Percentiles rank a stretch among this genome's conserved stretches.
These are phyloP conservation scores for Trichosporon inkin DNA, from an alignment of 1,284 basidiomycete genomes.

Conservation along the genomic window DNA sequence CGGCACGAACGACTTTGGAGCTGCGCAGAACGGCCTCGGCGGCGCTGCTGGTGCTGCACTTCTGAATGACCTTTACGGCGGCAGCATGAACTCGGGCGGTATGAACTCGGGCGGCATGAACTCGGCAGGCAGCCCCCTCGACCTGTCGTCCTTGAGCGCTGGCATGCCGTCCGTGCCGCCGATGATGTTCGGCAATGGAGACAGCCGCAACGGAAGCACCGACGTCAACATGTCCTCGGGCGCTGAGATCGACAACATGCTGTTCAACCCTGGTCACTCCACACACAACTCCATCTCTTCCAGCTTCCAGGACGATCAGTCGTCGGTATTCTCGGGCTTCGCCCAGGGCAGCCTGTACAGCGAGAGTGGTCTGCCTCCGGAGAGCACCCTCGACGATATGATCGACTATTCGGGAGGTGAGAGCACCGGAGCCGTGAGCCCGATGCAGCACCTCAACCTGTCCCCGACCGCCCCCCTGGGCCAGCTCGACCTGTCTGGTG, in stretches of 20 bases:
- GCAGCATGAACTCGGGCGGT: conserved; percentile 11
- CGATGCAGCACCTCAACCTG: conserved; percentile 22
- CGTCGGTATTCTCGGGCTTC: conserved; percentile 36
- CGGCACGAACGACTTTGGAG: not conserved
- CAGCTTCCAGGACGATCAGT: conserved; percentile 32
- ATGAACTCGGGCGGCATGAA: not conserved
- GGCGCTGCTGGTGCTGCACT: not conserved
- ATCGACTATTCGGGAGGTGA: conserved; percentile 44
- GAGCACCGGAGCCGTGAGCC: conserved; percentile 24
- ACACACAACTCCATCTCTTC: conserved; percentile 34
- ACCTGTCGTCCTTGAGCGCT: conserved; percentile 15
- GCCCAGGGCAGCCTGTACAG: conserved; percentile 31
- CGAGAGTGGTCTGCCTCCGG: conserved; percentile 37
- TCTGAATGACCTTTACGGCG: conserved; percentile 15
- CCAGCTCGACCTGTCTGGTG: conserved; percentile 16
- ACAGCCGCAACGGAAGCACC: conserved; percentile 9
- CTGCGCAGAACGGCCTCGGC: conserved; percentile 1
- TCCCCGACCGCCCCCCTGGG: conserved; percentile 20
- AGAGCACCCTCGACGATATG: conserved; percentile 36
- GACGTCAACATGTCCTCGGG: conserved; percentile 34
- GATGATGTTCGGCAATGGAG: conserved; percentile 21
- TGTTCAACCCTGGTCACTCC: conserved; percentile 30
- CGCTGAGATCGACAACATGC: conserved; percentile 34
- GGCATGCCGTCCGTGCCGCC: conserved; percentile 16
- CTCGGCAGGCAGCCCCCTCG: conserved; percentile 9